Conservation (phyloP, 2,329 filamentous ascomycete species). For the Pyrenophora tritici-repentis region DNA sequence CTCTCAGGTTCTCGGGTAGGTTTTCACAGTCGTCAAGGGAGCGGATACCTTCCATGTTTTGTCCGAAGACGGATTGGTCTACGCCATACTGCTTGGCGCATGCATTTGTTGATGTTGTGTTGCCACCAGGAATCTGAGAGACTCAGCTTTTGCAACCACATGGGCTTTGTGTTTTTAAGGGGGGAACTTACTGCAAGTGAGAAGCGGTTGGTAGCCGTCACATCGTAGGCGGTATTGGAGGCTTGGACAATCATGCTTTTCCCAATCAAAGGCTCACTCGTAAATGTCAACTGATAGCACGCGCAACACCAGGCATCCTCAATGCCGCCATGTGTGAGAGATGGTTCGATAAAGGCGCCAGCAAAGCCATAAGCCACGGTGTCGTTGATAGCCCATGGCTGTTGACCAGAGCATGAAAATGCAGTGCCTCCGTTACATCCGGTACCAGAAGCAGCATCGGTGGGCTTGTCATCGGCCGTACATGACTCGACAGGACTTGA, state of each 20-base stretch:
- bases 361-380: slow-evolving; percentile 67
- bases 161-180: background rate
- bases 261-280: slow-evolving; percentile 58
- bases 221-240: slow-evolving; percentile 61
- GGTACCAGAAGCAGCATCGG: slow-evolving; percentile 53
- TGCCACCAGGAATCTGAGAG: slow-evolving; percentile 43
- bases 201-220: slow-evolving; percentile 41
- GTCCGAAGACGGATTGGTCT: slow-evolving; percentile 41
- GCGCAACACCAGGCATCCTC: slow-evolving; percentile 70
- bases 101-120: slow-evolving; percentile 41
- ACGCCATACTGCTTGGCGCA: slow-evolving; percentile 43
- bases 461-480: slow-evolving; percentile 59
- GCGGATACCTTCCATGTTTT: slow-evolving; percentile 32
- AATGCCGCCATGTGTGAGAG: slow-evolving; percentile 48
- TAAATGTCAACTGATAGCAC: slow-evolving; percentile 67
- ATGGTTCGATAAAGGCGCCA: slow-evolving; percentile 58
- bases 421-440: slow-evolving; percentile 63
- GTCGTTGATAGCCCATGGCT: slow-evolving; percentile 65
- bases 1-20: slow-evolving; percentile 34
- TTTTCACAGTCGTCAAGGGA: slow-evolving; percentile 41
- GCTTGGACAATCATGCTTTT: slow-evolving; percentile 69
- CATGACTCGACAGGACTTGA: slow-evolving; percentile 60
- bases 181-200: slow-evolving; percentile 40
- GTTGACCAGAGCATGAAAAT: slow-evolving; percentile 64
- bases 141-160: slow-evolving; percentile 14